Evolutionary conservation across 352 stramenopile species (phyloP).

Genomic region (Blastocystis sp.): DNA sequence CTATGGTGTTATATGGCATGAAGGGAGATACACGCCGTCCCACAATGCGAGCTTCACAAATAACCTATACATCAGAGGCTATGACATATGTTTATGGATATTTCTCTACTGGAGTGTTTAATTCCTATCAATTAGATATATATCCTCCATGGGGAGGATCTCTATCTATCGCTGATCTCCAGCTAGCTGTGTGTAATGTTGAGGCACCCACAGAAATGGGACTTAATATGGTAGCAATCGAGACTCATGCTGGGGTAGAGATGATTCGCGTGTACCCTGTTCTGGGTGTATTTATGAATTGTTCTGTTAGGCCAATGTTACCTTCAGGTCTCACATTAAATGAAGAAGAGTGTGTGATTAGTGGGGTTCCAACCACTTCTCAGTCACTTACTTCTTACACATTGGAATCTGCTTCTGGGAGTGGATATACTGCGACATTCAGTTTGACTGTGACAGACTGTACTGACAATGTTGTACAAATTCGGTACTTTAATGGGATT

Average conservation of each 20-base stretch:
- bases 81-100: too few relatives aligned
- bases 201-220: background rate
- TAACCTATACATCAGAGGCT: background rate
- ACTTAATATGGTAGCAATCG: background rate
- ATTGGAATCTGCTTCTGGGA: background rate
- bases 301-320: background rate
- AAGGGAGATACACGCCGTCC: background rate
- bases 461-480: background rate
- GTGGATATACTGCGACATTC: background rate
- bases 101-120: background rate
- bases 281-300: background rate
- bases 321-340: conserved; percentile 9
- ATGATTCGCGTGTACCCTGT: background rate
- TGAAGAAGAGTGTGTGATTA: background rate
- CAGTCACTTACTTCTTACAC: background rate
- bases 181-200: background rate
- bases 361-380: background rate
- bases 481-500: background rate
- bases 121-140: background rate
- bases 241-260: background rate
- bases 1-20: background rate
- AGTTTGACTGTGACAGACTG: background rate
- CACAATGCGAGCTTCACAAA: background rate
- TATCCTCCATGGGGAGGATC: background rate
- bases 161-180: background rate